Evolutionary conservation across 2,329 filamentous ascomycete species (phyloP).

Genomic region (Colletotrichum sp.): DNA sequence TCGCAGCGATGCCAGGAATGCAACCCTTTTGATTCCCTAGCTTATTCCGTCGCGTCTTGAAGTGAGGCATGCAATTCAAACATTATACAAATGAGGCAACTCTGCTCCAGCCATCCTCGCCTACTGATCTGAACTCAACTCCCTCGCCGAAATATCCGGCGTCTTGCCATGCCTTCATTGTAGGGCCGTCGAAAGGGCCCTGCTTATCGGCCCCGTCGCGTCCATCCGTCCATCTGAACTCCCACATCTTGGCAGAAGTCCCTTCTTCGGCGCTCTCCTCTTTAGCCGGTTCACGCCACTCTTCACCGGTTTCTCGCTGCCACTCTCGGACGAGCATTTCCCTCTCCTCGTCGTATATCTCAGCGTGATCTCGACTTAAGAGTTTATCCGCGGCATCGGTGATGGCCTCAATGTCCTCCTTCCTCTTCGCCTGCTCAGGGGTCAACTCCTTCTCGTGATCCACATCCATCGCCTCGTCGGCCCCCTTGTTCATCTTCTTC

Average conservation of each 20-base stretch:
- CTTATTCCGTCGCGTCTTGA: neutral
- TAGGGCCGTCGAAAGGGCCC: constrained; percentile 83
- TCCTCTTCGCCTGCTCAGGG: constrained; percentile 71
- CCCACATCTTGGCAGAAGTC: constrained; percentile 66
- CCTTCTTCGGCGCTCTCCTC: constrained; percentile 32
- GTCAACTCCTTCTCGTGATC: constrained; percentile 66
- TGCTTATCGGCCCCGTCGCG: constrained; percentile 80
- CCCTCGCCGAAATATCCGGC: constrained; percentile 93
- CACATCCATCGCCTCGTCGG: constrained; percentile 70
- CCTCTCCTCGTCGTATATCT: constrained; percentile 91
- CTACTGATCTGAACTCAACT: constrained; percentile 75
- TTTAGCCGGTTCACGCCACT: constrained; percentile 68
- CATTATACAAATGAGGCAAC: constrained; percentile 50
- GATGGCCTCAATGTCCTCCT: constrained; percentile 77
- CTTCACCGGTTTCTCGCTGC: constrained; percentile 82
- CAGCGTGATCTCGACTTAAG: constrained; percentile 79
- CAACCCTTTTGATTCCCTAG: constrained; percentile 10
- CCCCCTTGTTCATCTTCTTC: constrained; percentile 68
- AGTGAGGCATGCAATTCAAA: neutral
- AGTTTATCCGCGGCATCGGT: constrained; percentile 91
- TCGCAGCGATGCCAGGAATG: constrained; percentile 13
- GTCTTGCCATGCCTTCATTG: constrained; percentile 90
- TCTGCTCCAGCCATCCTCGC: constrained; percentile 61
- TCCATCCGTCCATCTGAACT: constrained; percentile 91
- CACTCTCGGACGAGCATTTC: constrained; percentile 86